Conservation (phyloP, 306 rosid species). For the Citrullus colocynthis region DNA sequence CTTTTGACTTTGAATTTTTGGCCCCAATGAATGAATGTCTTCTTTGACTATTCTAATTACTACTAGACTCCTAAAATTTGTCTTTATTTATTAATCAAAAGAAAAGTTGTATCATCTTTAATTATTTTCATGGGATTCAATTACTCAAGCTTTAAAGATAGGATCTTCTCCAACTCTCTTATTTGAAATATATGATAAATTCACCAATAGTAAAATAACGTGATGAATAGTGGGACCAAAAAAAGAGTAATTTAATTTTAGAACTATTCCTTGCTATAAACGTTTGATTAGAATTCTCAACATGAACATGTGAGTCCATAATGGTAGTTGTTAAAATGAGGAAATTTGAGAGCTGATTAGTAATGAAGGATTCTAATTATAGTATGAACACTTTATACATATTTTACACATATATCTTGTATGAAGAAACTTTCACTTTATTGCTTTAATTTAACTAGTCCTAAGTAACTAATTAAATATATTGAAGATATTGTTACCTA, state of each 20-base stretch:
- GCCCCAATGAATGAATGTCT: neutral
- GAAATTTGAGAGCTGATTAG: neutral
- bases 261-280: neutral
- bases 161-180: neutral
- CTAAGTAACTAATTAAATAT: no score
- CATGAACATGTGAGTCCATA: neutral
- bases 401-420: neutral
- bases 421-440: no score
- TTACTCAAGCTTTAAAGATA: neutral
- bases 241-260: neutral
- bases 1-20: neutral
- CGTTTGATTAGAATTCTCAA: no score
- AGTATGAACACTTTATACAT: neutral
- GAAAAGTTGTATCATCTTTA: neutral
- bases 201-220: neutral
- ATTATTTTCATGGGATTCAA: neutral
- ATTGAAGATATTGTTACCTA: no score
- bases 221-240: neutral
- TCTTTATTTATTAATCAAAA: neutral
- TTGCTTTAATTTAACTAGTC: no score
- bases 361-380: neutral
- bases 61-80: neutral
- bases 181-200: neutral
- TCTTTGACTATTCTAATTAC: neutral
- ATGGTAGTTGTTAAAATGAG: neutral